phyloP scores from a whole-genome alignment of 768 basidiomycete species.

The Pisolithus tinctorius region DNA sequence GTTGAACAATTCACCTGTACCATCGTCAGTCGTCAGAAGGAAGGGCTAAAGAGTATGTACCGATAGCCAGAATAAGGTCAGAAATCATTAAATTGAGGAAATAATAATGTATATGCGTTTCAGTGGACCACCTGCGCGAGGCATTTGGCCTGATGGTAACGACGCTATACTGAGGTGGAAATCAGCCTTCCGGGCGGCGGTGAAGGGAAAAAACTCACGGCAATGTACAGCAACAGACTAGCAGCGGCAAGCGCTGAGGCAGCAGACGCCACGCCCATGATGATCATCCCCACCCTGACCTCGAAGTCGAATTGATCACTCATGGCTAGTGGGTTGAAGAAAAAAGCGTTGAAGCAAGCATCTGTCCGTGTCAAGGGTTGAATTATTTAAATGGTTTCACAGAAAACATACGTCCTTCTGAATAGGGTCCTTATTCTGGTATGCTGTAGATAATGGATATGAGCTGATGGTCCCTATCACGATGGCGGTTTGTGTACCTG shows the following conservation, averaged over 20 bases:
- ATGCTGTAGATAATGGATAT: no score
- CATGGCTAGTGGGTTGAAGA: neutral
- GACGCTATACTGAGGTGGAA: conserved; percentile 19
- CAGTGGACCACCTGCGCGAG: conserved; percentile 23
- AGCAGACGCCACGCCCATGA: conserved; percentile 24
- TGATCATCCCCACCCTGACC: neutral
- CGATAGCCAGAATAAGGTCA: conserved; percentile 28
- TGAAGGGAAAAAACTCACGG: conserved; percentile 13
- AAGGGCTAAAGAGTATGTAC: neutral
- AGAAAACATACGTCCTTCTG: no score
- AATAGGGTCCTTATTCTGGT: no score
- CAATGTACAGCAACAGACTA: conserved; percentile 1
- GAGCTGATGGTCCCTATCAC: no score
- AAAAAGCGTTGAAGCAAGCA: neutral
- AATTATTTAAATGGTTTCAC: neutral
- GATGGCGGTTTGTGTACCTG: no score
- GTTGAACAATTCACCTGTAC: conserved; percentile 19
- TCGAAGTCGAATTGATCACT: conserved; percentile 13
- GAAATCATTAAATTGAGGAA: conserved; percentile 27
- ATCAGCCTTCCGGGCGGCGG: neutral
- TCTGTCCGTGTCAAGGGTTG: neutral
- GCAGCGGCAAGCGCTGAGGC: conserved; percentile 26
- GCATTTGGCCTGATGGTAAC: conserved; percentile 17
- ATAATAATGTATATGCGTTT: conserved; percentile 29
- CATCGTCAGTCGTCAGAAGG: neutral